Evolutionary conservation across 345 rosid species (phyloP).

Genomic region (Firmiana major): DNA sequence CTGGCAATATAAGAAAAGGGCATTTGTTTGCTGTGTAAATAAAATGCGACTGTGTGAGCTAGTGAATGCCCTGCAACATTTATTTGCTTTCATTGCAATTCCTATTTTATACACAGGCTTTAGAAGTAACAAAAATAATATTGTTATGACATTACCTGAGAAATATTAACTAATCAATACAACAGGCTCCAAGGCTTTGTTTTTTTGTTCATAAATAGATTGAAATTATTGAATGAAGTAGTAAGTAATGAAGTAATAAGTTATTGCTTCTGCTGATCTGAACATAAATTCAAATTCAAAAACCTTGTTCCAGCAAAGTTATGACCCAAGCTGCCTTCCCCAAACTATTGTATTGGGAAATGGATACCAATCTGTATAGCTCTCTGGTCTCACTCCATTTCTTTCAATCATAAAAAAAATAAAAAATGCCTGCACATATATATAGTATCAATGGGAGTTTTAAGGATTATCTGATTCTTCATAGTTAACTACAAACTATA

Average conservation of each 20-base stretch:
- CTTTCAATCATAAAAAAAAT: background rate
- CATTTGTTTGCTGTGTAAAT: conserved; percentile 81
- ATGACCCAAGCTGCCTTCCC: background rate
- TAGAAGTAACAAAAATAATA: background rate
- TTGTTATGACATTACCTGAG: conserved; percentile 6
- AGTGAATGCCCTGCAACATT: conserved; percentile 38
- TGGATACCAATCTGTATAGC: background rate
- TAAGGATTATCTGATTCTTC: too few relatives aligned
- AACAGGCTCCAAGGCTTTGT: background rate
- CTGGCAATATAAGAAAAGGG: conserved; percentile 79
- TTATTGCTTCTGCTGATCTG: background rate
- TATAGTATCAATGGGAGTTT: too few relatives aligned
- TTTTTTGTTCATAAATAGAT: background rate
- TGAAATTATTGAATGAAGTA: background rate
- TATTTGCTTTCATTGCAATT: background rate
- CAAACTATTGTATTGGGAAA: background rate
- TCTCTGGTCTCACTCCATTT: background rate
- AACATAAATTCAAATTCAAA: background rate
- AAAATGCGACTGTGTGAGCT: conserved; percentile 45
- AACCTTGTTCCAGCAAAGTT: background rate
- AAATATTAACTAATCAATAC: too few relatives aligned
- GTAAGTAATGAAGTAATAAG: background rate
- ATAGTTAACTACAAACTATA: background rate
- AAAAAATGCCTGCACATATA: too few relatives aligned
- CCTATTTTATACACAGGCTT: background rate